These are phyloP conservation scores for Neofusicoccum sp. DNA, from an alignment of 2,329 filamentous ascomycete genomes.

Conservation along the genomic window DNA sequence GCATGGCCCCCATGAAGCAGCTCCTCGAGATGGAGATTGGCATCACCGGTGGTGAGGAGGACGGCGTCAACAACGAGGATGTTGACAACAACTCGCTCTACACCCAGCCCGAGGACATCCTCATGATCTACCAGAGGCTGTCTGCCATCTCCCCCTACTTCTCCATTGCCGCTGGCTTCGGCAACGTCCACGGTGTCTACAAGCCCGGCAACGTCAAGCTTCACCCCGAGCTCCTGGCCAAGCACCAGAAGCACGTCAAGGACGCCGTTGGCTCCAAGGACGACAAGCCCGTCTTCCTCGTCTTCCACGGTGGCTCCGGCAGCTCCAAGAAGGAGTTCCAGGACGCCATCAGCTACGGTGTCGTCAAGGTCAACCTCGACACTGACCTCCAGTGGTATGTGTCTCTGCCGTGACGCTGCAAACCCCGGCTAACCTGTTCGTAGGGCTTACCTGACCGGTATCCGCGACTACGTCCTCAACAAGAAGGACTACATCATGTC, in stretches of 20 bases:
- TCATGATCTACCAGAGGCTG: slow-evolving; percentile 84
- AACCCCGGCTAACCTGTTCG: slow-evolving; percentile 43
- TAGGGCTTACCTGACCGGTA: slow-evolving; percentile 77
- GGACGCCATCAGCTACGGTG: slow-evolving; percentile 86
- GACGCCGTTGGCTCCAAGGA: slow-evolving; percentile 69
- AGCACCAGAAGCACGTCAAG: slow-evolving; percentile 92
- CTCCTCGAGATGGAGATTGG: slow-evolving; percentile 99
- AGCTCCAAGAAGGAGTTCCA: slow-evolving; percentile 87
- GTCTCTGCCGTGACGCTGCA: no score
- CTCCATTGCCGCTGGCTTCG: slow-evolving; percentile 96
- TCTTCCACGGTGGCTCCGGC: slow-evolving; percentile 98
- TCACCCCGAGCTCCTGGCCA: slow-evolving; percentile 89
- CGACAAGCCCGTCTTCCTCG: slow-evolving; percentile 95
- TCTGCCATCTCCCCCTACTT: slow-evolving; percentile 87
- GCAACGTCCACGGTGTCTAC: slow-evolving; percentile 99
- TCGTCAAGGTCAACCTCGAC: slow-evolving; percentile 99
- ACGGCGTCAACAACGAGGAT: slow-evolving; percentile 97
- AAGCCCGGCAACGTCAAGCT: slow-evolving; percentile 97
- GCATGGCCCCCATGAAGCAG: slow-evolving; percentile 94
- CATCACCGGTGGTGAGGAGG: slow-evolving; percentile 96
- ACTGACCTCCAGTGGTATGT: slow-evolving; percentile 76
- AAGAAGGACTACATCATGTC: slow-evolving; percentile 93
- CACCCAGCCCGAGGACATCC: slow-evolving; percentile 96
- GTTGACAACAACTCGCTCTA: slow-evolving; percentile 97
- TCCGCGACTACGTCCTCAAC: slow-evolving; percentile 89